phyloP scores from a whole-genome alignment of 2,329 filamentous ascomycete genomes.

The Clarireedia sp. region DNA sequence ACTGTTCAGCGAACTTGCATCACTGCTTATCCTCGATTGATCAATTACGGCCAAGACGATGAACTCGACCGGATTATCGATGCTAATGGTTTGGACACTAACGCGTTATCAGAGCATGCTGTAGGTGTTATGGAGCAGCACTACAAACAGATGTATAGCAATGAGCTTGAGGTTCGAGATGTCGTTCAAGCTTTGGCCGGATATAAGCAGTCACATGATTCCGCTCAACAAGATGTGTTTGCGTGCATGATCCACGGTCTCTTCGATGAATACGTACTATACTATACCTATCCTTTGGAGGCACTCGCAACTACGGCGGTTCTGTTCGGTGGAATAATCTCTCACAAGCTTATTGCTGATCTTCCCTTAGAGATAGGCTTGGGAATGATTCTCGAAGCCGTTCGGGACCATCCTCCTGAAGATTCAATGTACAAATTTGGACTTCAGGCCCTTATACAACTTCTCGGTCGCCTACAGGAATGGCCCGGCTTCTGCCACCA shows the following conservation, averaged over 20 bases:
- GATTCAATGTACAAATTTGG: conserved; percentile 98
- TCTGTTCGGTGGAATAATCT: conserved; percentile 92
- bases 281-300: conserved; percentile 91
- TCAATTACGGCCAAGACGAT: conserved; percentile 76
- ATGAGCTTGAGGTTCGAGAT: conserved; percentile 76
- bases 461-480: conserved; percentile 74
- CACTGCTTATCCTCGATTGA: conserved; percentile 83
- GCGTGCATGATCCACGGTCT: conserved; percentile 97
- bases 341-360: conserved; percentile 82
- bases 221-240: conserved; percentile 86
- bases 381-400: conserved; percentile 95
- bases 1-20: conserved; percentile 80
- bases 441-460: conserved; percentile 84
- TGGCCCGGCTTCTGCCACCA: conserved; percentile 95
- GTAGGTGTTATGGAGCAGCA: conserved; percentile 94
- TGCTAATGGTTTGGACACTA: conserved; percentile 71
- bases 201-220: conserved; percentile 81
- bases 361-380: conserved; percentile 89
- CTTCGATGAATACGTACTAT: conserved; percentile 95
- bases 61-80: conserved; percentile 90
- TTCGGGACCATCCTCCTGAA: conserved; percentile 73
- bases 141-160: conserved; percentile 96
- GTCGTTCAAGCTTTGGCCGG: conserved; percentile 77
- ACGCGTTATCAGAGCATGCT: conserved; percentile 68
- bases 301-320: conserved; percentile 93